A percentile compares a stretch with the other conserved stretches of the same genome.
Conservation (phyloP, 257 asterid genomes). For the Mentha longifolia region DNA sequence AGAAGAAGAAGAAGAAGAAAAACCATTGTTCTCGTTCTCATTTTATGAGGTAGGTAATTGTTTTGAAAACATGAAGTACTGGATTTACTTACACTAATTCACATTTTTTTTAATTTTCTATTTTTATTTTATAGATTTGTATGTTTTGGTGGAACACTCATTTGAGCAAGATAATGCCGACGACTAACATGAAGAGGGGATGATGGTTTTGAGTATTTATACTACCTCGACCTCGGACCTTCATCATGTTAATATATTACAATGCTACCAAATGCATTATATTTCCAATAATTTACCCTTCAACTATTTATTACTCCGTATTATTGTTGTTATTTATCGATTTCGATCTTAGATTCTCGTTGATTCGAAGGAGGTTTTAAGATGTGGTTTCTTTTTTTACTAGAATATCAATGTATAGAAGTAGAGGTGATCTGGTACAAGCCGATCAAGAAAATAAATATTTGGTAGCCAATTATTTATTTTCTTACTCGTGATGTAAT, state of each 20-base stretch:
- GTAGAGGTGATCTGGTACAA: too few relatives aligned
- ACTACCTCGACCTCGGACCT: slow-evolving; percentile 57
- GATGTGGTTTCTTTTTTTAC: not conserved
- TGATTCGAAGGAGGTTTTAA: not conserved
- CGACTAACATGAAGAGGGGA: slow-evolving; percentile 34
- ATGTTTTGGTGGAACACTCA: slow-evolving; percentile 52
- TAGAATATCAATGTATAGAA: not conserved
- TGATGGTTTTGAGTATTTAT: not conserved
- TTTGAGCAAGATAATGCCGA: slow-evolving; percentile 56
- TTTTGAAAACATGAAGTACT: not conserved
- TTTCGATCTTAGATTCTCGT: not conserved
- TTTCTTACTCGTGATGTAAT: too few relatives aligned
- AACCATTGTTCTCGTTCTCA: not conserved
- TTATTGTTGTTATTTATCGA: not conserved
- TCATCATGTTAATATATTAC: slow-evolving; percentile 28
- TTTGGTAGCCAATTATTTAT: not conserved
- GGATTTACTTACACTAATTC: not conserved
- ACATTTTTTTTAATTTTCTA: too few relatives aligned
- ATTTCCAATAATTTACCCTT: too few relatives aligned
- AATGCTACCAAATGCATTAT: not conserved
- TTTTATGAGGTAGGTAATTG: not conserved
- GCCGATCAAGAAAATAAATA: too few relatives aligned
- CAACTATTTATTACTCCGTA: too few relatives aligned
- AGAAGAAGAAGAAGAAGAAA: not conserved
- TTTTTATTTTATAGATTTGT: not conserved